A percentile compares a stretch with the other conserved stretches of the same genome.
Evolutionary conservation across 2,329 filamentous ascomycete genomes (phyloP).

Genomic region (Tolypocladium ophioglossoides): DNA sequence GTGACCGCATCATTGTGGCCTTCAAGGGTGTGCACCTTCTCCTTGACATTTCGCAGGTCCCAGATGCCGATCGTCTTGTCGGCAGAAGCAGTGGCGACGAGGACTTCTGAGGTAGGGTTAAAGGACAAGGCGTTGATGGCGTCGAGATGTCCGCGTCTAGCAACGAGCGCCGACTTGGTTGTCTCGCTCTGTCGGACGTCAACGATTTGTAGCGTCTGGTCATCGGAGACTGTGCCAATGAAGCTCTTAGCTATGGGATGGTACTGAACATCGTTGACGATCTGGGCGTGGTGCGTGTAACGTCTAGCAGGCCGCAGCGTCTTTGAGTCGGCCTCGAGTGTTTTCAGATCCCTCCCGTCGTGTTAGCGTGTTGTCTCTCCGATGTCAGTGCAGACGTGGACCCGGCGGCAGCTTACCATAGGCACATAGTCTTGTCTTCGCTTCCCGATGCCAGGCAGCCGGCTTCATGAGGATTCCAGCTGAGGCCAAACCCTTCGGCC

Average conservation of each 20-base stretch:
- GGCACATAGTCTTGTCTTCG: constrained; percentile 80
- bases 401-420: constrained; percentile 53
- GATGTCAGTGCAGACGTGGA: not conserved
- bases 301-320: constrained; percentile 59
- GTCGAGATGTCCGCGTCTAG: constrained; percentile 69
- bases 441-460: constrained; percentile 83
- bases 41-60: constrained; percentile 85
- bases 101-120: constrained; percentile 81
- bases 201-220: constrained; percentile 84
- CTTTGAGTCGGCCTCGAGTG: constrained; percentile 59
- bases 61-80: constrained; percentile 94
- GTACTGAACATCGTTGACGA: constrained; percentile 96
- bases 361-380: not conserved
- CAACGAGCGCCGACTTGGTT: constrained; percentile 57
- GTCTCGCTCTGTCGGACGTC: constrained; percentile 65
- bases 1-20: constrained; percentile 86
- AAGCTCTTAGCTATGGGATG: constrained; percentile 77
- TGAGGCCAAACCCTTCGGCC: constrained; percentile 82
- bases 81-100: constrained; percentile 85
- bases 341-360: constrained; percentile 62
- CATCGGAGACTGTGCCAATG: constrained; percentile 90
- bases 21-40: constrained; percentile 82
- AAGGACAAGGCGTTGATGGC: constrained; percentile 95
- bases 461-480: constrained; percentile 78
- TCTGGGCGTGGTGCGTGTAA: constrained; percentile 80